Evolutionary conservation across 768 basidiomycete genomes (phyloP).

Genomic region (Rhizopogon vesiculosus): DNA sequence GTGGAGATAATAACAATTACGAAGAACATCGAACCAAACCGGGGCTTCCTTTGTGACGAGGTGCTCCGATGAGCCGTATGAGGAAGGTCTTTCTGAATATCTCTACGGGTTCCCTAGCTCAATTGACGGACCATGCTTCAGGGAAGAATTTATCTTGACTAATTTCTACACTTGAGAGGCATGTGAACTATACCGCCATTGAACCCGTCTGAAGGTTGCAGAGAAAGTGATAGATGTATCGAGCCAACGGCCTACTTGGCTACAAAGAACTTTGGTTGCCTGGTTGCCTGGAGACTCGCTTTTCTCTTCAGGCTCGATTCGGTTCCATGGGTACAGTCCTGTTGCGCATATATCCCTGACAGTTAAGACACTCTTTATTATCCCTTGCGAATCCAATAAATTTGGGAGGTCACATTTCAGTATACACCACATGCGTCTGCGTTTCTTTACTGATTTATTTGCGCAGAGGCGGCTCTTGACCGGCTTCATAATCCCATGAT

Average conservation of each 20-base stretch:
- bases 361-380: background rate
- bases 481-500: slow-evolving; percentile 46
- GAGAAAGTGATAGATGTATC: slow-evolving; percentile 21
- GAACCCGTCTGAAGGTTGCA: slow-evolving; percentile 10
- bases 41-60: slow-evolving; percentile 8
- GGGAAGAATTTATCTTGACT: slow-evolving; percentile 6
- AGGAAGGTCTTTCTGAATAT: slow-evolving; percentile 11
- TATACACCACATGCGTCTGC: background rate
- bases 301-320: too few species aligned
- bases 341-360: slow-evolving; percentile 11
- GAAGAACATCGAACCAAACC: too few species aligned
- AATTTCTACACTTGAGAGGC: slow-evolving; percentile 14
- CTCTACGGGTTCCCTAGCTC: background rate
- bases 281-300: slow-evolving; percentile 15
- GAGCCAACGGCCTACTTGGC: slow-evolving; percentile 16
- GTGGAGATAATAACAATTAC: too few species aligned
- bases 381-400: background rate
- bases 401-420: background rate
- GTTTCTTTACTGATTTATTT: background rate
- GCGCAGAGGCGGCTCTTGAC: slow-evolving; percentile 37
- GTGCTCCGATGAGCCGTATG: slow-evolving; percentile 19
- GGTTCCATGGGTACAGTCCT: slow-evolving; percentile 23
- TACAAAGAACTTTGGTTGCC: slow-evolving; percentile 17
- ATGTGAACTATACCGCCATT: background rate
- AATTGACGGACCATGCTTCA: background rate